A percentile compares a stretch with the other conserved stretches of the same genome.
phyloP scores from a whole-genome alignment of 306 rosid species.

The Lablab purpureus region DNA sequence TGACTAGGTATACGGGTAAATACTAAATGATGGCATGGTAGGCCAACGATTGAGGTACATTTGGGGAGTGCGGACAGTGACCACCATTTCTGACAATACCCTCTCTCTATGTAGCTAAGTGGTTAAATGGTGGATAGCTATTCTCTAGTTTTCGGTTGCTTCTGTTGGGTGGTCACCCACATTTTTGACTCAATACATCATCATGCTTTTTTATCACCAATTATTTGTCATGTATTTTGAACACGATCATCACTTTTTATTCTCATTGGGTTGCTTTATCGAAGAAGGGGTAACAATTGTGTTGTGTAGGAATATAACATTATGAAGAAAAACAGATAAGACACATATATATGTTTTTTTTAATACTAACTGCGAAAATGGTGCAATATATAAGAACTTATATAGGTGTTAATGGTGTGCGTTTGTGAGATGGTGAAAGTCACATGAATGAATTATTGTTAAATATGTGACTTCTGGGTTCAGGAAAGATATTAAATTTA shows the following conservation, averaged over 20 bases:
- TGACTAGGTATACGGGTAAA: slow-evolving; percentile 55
- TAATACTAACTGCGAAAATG: not conserved
- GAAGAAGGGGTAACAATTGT: not conserved
- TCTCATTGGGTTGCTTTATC: slow-evolving; percentile 1
- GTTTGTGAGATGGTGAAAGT: slow-evolving; percentile 1
- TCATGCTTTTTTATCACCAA: slow-evolving; percentile 1
- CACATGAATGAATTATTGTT: not conserved
- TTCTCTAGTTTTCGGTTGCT: slow-evolving; percentile 43
- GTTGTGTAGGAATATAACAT: slow-evolving; percentile 7
- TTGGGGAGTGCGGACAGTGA: slow-evolving; percentile 53
- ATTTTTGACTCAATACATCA: slow-evolving; percentile 34
- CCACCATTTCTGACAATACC: slow-evolving; percentile 56
- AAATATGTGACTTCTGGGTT: slow-evolving; percentile 3
- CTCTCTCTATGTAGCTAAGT: slow-evolving; percentile 56
- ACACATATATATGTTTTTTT: not conserved
- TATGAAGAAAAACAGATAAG: not conserved
- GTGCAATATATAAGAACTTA: not conserved
- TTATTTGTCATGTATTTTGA: slow-evolving; percentile 32
- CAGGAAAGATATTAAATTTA: slow-evolving; percentile 23
- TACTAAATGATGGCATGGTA: slow-evolving; percentile 56
- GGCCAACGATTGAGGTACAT: slow-evolving; percentile 65
- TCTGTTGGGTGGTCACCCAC: slow-evolving; percentile 55
- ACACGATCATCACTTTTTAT: slow-evolving; percentile 21
- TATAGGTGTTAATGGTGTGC: not conserved
- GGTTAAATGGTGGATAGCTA: slow-evolving; percentile 52